phyloP scores from a whole-genome alignment of 1,284 basidiomycete genomes.

The Heimioporus retisporus region DNA sequence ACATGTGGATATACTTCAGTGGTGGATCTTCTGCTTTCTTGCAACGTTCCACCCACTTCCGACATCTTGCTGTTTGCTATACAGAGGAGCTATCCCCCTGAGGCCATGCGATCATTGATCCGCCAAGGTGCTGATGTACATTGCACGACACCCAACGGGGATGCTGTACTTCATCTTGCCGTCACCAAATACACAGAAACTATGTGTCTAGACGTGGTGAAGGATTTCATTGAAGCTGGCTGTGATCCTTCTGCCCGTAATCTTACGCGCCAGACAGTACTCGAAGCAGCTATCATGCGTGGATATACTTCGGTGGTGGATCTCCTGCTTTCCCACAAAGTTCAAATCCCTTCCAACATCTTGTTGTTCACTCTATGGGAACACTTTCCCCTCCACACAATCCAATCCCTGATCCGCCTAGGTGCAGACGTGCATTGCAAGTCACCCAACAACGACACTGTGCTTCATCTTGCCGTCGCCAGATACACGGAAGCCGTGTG shows the following conservation, averaged over 20 bases:
- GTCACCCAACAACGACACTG: no score
- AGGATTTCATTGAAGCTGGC: background rate
- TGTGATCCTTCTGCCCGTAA: background rate
- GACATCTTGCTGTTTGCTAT: background rate
- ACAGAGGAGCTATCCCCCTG: no score
- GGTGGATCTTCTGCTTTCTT: background rate
- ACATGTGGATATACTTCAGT: background rate
- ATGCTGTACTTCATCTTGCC: background rate
- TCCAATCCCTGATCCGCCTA: no score
- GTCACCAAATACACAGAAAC: background rate
- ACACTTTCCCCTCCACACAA: no score
- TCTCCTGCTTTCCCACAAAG: background rate
- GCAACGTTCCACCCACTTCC: background rate
- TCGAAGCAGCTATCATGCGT: background rate
- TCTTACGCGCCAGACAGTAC: background rate
- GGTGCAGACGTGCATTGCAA: no score
- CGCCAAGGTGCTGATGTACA: background rate
- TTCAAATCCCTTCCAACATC: background rate
- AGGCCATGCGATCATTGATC: background rate
- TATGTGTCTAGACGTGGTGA: background rate
- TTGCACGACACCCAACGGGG: background rate
- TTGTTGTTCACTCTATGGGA: background rate
- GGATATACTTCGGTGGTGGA: constrained; percentile 1
- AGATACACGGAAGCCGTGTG: no score
- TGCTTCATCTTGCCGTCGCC: no score